Evolutionary conservation across 176 grass and related monocot species (phyloP).

Genomic region (Areca catechu): DNA sequence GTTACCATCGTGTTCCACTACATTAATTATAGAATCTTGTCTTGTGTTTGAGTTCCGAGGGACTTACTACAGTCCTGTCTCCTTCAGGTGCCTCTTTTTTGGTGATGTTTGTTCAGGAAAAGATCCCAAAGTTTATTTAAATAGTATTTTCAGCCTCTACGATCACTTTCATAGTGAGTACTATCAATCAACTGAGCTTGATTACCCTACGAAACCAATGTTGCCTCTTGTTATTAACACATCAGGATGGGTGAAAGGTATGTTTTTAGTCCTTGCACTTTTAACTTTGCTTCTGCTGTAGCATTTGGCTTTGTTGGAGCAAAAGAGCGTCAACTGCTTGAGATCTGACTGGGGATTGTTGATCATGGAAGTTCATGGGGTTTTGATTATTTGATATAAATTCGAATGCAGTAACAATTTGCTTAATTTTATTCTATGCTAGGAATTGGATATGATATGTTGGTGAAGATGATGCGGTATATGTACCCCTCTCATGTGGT

Average conservation of each 20-base stretch:
- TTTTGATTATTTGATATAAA: too few species aligned
- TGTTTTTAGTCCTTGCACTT: not conserved
- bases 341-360: too few species aligned
- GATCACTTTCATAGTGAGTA: conserved; percentile 53
- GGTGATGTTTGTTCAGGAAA: conserved; percentile 42
- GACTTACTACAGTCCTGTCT: not conserved
- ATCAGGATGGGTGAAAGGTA: conserved; percentile 90
- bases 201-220: conserved; percentile 23
- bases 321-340: too few species aligned
- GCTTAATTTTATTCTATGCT: not conserved
- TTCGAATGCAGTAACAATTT: too few species aligned
- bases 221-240: conserved; percentile 70
- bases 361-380: too few species aligned
- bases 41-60: not conserved
- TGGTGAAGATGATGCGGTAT: conserved; percentile 44
- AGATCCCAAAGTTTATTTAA: conserved; percentile 43
- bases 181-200: conserved; percentile 21
- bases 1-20: not conserved
- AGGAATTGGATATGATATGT: conserved; percentile 59
- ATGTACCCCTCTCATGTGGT: conserved; percentile 56
- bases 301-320: too few species aligned
- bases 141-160: conserved; percentile 45
- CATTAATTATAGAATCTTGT: not conserved
- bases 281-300: too few species aligned
- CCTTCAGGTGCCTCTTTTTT: conserved; percentile 57